Evolutionary conservation across 768 basidiomycete genomes (phyloP).

Genomic region (Podaxis rugospora): DNA sequence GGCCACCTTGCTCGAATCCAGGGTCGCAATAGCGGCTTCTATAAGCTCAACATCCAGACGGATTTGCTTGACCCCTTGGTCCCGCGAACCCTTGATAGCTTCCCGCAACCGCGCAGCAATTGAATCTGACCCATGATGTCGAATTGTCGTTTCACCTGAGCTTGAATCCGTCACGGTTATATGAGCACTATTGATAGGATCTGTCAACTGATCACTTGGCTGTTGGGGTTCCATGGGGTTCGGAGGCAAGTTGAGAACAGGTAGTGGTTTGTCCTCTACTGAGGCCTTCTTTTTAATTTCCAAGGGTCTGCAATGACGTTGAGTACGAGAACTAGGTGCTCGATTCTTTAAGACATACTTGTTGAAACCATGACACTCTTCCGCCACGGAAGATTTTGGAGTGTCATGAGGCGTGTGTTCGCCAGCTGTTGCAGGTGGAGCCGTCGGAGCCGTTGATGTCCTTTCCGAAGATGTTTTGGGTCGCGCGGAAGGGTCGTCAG

Average conservation of each 20-base stretch:
- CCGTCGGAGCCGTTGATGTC: slow-evolving; percentile 20
- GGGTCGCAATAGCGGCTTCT: slow-evolving; percentile 59
- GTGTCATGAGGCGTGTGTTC: neutral
- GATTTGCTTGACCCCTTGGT: slow-evolving; percentile 55
- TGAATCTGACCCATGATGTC: slow-evolving; percentile 38
- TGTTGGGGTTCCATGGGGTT: neutral
- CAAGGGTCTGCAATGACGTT: neutral
- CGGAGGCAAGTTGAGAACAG: neutral
- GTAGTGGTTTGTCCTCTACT: slow-evolving; percentile 3
- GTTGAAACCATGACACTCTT: neutral
- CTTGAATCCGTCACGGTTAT: neutral
- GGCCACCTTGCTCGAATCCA: slow-evolving; percentile 63
- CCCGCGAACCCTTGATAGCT: slow-evolving; percentile 53
- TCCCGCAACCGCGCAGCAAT: slow-evolving; percentile 55
- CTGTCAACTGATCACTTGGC: neutral
- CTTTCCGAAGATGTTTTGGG: slow-evolving; percentile 28
- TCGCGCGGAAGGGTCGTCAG: slow-evolving; percentile 24
- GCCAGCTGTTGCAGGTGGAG: neutral
- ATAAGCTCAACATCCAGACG: slow-evolving; percentile 72
- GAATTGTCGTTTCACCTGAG: slow-evolving; percentile 1
- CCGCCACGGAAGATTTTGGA: neutral
- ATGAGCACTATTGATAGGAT: neutral
- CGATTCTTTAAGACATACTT: neutral
- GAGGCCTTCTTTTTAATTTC: neutral
- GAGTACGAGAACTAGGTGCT: neutral